A percentile compares a stretch with the other conserved stretches of the same genome.
Evolutionary conservation across 1,284 basidiomycete genomes (phyloP).

Genomic region (Flammula alnicola): DNA sequence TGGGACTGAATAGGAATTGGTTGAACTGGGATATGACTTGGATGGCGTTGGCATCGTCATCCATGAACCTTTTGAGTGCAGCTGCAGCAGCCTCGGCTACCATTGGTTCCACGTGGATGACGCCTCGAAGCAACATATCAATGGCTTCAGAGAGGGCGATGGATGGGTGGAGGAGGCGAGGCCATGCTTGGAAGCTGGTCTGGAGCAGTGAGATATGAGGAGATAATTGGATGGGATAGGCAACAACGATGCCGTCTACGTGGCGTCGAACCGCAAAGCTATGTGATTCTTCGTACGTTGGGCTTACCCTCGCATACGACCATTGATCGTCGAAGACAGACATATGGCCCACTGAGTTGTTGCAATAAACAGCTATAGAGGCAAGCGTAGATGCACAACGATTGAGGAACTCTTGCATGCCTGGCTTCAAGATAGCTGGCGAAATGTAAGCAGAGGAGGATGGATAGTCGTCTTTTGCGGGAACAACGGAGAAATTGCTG

Average conservation of each 20-base stretch:
- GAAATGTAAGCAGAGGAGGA: constrained; percentile 67
- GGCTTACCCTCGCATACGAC: constrained; percentile 61
- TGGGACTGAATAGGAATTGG: constrained; percentile 79
- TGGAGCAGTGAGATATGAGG: constrained; percentile 79
- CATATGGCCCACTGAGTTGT: constrained; percentile 75
- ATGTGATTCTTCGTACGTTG: constrained; percentile 72
- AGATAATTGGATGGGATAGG: constrained; percentile 68
- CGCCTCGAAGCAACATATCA: constrained; percentile 81
- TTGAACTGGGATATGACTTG: constrained; percentile 75
- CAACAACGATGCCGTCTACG: constrained; percentile 64
- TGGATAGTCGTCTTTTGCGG: constrained; percentile 70
- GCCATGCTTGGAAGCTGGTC: constrained; percentile 86
- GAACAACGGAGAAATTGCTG: constrained; percentile 68
- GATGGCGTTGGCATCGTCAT: constrained; percentile 61
- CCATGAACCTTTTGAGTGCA: constrained; percentile 78
- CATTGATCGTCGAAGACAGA: constrained; percentile 87
- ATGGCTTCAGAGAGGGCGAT: constrained; percentile 67
- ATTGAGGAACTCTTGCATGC: constrained; percentile 80
- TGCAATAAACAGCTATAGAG: constrained; percentile 67
- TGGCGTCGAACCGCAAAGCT: constrained; percentile 71
- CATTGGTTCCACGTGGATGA: constrained; percentile 83
- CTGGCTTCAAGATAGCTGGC: constrained; percentile 59
- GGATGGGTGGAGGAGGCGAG: constrained; percentile 71
- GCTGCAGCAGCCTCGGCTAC: constrained; percentile 75
- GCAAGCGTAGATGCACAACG: constrained; percentile 67